These are phyloP conservation scores for Boletales sp. DNA, from an alignment of 768 basidiomycete genomes.

Conservation along the genomic window DNA sequence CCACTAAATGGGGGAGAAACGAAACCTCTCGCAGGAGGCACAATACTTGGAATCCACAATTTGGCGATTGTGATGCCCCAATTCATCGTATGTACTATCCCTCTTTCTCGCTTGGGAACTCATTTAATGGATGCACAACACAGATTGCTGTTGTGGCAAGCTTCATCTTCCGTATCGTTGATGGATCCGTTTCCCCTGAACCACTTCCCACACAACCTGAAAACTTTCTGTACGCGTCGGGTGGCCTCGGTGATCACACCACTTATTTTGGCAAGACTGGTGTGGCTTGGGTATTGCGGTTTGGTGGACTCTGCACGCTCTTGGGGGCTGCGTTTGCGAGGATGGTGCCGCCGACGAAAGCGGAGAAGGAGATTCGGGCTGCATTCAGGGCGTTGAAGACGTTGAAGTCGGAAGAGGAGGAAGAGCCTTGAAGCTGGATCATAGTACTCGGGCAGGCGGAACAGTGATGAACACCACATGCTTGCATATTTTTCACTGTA, in stretches of 20 bases:
- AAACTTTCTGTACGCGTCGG: constrained; percentile 21
- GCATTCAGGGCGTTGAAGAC: constrained; percentile 77
- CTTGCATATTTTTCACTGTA: constrained; percentile 9
- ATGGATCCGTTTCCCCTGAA: constrained; percentile 36
- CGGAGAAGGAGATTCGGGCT: constrained; percentile 86
- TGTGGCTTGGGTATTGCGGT: constrained; percentile 91
- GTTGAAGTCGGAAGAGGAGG: constrained; percentile 57
- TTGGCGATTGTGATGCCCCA: constrained; percentile 94
- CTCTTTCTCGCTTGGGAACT: not conserved
- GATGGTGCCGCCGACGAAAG: constrained; percentile 83
- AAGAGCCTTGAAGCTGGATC: constrained; percentile 32
- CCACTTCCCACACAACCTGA: constrained; percentile 29
- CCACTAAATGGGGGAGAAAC: constrained; percentile 20
- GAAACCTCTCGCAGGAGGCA: constrained; percentile 74
- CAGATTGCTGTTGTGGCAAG: constrained; percentile 87
- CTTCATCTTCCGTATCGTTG: constrained; percentile 79
- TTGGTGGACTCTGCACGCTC: constrained; percentile 85
- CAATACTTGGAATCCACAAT: constrained; percentile 92
- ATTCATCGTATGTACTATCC: constrained; percentile 64
- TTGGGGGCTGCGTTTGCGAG: constrained; percentile 75
- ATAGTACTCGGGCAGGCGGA: not conserved
- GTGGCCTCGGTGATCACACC: constrained; percentile 39
- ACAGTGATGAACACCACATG: constrained; percentile 9
- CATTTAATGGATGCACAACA: not conserved
- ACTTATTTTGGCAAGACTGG: constrained; percentile 82